Evolutionary conservation across 2,329 filamentous ascomycete species (phyloP).

Genomic region (Fusarium protoensiforme): DNA sequence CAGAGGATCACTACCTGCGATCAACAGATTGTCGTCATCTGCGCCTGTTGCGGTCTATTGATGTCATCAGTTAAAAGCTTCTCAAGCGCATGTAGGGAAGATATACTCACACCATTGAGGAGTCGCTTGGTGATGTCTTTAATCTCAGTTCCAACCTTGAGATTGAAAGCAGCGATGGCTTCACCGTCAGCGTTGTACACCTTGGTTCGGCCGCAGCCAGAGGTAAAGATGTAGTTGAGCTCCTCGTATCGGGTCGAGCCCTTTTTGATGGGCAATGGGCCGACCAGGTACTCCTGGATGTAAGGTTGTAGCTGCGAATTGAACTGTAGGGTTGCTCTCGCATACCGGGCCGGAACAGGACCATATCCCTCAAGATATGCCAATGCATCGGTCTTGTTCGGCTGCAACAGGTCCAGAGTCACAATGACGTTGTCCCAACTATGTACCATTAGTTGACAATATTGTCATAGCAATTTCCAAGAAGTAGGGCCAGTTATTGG

Average conservation of each 20-base stretch:
- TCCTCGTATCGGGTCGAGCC: slow-evolving; percentile 51
- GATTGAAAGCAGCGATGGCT: slow-evolving; percentile 23
- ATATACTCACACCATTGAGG: slow-evolving; percentile 22
- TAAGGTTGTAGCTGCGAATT: slow-evolving; percentile 32
- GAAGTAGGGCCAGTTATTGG: neutral
- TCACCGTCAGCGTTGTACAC: slow-evolving; percentile 38
- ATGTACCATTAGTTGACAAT: neutral
- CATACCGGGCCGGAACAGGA: slow-evolving; percentile 53
- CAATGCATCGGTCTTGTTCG: slow-evolving; percentile 62
- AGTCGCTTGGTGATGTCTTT: slow-evolving; percentile 24
- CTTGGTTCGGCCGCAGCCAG: slow-evolving; percentile 29
- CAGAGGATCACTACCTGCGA: slow-evolving; percentile 36
- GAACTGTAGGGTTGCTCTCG: slow-evolving; percentile 51
- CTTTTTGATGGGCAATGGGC: slow-evolving; percentile 42
- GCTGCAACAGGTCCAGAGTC: slow-evolving; percentile 52
- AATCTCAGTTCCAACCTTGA: slow-evolving; percentile 7
- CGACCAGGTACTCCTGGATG: slow-evolving; percentile 59
- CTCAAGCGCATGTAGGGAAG: fast-evolving
- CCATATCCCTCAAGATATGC: slow-evolving; percentile 55
- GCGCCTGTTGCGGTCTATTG: slow-evolving; percentile 23
- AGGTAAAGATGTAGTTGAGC: slow-evolving; percentile 55
- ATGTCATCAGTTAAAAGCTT: neutral
- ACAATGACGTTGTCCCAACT: slow-evolving; percentile 35
- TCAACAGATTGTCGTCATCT: slow-evolving; percentile 13
- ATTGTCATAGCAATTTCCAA: neutral